Percentiles rank a stretch among this genome's conserved stretches.
phyloP scores from a whole-genome alignment of 176 grass and related monocot genomes.

The Oryza punctata region DNA sequence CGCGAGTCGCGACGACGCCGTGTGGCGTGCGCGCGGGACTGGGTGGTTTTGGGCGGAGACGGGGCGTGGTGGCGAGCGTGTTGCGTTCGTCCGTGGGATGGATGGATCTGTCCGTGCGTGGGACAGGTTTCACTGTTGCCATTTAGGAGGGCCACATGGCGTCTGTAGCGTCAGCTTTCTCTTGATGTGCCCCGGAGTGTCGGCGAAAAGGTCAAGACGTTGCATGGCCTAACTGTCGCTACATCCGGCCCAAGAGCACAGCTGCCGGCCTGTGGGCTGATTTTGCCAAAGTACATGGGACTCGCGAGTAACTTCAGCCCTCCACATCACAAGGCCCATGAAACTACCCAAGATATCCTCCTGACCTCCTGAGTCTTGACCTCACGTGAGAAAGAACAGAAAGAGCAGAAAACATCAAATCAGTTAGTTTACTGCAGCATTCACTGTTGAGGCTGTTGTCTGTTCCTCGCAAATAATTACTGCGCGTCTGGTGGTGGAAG shows the following conservation, averaged over 20 bases:
- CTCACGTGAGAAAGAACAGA: not conserved
- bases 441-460: not conserved
- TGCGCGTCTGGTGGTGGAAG: not conserved
- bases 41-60: no score
- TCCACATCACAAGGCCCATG: not conserved
- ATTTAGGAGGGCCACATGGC: slow-evolving; percentile 28
- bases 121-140: not conserved
- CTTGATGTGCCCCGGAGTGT: not conserved
- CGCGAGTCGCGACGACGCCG: no score
- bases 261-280: not conserved
- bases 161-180: not conserved
- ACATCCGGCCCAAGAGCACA: not conserved
- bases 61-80: no score
- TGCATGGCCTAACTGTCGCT: not conserved
- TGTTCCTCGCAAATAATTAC: not conserved
- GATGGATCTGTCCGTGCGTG: no score
- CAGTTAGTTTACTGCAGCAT: no score
- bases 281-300: not conserved
- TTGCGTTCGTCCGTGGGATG: no score
- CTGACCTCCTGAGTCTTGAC: no score
- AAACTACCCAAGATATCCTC: not conserved
- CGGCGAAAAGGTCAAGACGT: not conserved
- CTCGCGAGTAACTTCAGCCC: no score
- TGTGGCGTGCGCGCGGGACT: no score
- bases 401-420: not conserved